Conservation (phyloP, 2,329 filamentous ascomycete genomes). For the Pseudogymnoascus sp. region DNA sequence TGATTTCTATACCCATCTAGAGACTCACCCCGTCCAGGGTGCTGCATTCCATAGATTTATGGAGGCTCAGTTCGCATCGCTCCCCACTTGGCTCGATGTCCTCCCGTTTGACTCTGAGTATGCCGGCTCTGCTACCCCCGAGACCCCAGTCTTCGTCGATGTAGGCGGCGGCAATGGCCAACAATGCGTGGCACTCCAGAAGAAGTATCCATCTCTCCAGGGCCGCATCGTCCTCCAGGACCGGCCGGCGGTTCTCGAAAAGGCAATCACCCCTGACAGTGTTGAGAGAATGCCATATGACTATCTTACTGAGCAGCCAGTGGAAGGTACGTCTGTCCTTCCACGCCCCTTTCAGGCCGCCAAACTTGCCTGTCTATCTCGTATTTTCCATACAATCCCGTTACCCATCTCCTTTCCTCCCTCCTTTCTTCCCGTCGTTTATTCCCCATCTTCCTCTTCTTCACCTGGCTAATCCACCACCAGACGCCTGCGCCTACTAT, state of each 20-base stretch:
- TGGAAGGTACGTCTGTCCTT: slow-evolving; percentile 19
- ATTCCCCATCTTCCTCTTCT: neutral
- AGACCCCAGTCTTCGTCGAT: neutral
- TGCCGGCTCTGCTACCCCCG: neutral
- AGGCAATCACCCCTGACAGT: slow-evolving; percentile 15
- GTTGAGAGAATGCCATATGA: slow-evolving; percentile 24
- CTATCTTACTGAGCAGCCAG: slow-evolving; percentile 18
- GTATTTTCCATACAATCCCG: neutral
- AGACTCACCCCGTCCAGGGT: slow-evolving; percentile 17
- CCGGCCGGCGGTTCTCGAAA: slow-evolving; percentile 18
- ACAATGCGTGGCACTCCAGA: neutral
- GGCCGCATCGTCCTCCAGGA: slow-evolving; percentile 21
- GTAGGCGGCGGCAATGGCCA: slow-evolving; percentile 11
- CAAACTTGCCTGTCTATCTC: neutral
- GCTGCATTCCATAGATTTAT: slow-evolving; percentile 24
- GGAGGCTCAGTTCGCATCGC: slow-evolving; percentile 21
- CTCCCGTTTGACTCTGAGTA: slow-evolving; percentile 20
- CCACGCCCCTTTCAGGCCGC: neutral
- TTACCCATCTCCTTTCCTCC: neutral
- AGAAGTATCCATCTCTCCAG: slow-evolving; percentile 6
- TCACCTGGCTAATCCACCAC: neutral
- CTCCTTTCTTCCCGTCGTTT: neutral
- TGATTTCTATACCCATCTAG: slow-evolving; percentile 11
- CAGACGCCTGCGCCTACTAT: slow-evolving; percentile 24
- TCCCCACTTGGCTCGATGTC: slow-evolving; percentile 21